Percentiles rank a stretch among this genome's conserved stretches.
These are phyloP conservation scores for Eucalyptus leucophloia DNA, from an alignment of 345 rosid genomes.

Conservation along the genomic window DNA sequence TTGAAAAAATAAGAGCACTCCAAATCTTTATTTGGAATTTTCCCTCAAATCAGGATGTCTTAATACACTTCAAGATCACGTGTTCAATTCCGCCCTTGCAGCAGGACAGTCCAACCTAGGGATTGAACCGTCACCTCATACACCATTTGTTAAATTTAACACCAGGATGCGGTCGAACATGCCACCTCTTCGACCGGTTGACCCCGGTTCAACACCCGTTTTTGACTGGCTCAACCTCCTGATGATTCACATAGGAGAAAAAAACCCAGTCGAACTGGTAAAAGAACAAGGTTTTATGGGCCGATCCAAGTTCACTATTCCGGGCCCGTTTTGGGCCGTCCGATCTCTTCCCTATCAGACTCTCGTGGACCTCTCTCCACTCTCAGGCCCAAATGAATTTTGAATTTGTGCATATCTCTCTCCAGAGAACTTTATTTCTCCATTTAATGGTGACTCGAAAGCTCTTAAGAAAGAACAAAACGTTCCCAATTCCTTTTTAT, in stretches of 20 bases:
- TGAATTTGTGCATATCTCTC: not conserved
- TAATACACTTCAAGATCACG: not conserved
- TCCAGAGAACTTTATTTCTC: not conserved
- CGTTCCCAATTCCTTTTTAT: not conserved
- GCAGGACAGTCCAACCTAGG: not conserved
- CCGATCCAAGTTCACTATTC: not conserved
- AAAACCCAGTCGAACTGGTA: not conserved
- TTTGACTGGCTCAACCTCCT: not conserved
- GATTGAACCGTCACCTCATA: not conserved
- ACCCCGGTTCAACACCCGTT: not conserved
- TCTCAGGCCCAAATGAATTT: not conserved
- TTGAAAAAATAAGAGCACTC: no score
- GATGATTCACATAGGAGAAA: not conserved
- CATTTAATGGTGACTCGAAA: not conserved
- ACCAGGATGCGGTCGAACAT: not conserved
- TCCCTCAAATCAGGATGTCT: rapidly evolving
- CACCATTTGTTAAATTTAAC: not conserved
- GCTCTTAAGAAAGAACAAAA: not conserved
- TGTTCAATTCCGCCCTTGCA: not conserved
- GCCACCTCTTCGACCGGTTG: not conserved
- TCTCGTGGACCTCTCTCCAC: not conserved
- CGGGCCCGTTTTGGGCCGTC: not conserved
- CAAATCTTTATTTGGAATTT: rapidly evolving
- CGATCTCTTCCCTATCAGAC: not conserved
- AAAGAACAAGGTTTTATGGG: not conserved